These are phyloP conservation scores for Eudorina sp. DNA, from an alignment of 139 green algal species.

Conservation along the genomic window DNA sequence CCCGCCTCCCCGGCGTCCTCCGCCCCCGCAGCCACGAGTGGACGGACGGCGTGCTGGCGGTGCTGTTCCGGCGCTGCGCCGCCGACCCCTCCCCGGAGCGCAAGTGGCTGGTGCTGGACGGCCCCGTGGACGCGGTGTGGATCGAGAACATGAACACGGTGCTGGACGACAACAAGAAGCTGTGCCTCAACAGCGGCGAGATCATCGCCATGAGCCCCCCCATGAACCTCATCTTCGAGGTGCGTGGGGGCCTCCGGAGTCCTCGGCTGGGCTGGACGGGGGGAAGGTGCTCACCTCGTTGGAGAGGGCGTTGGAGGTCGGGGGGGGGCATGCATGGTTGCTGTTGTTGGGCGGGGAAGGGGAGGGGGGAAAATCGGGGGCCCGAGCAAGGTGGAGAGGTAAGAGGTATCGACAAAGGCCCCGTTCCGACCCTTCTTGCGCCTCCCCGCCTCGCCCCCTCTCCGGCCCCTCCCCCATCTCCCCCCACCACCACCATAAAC, in stretches of 20 bases:
- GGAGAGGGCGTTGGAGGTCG: not conserved
- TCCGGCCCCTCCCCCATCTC: not conserved
- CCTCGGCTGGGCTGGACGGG: not conserved
- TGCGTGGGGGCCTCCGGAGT: not conserved
- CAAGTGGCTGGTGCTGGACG: conserved; percentile 82
- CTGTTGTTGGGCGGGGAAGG: not conserved
- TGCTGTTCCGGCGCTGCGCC: conserved; percentile 71
- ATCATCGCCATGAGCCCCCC: conserved; percentile 68
- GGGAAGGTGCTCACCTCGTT: not conserved
- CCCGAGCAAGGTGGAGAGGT: too few species aligned
- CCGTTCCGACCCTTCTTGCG: too few species aligned
- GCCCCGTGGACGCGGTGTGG: conserved; percentile 84
- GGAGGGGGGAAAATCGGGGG: not conserved
- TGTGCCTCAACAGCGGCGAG: conserved; percentile 82
- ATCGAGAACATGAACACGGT: conserved; percentile 72
- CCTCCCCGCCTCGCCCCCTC: too few species aligned
- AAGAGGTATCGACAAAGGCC: too few species aligned
- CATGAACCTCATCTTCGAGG: conserved; percentile 62
- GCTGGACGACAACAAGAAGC: conserved; percentile 92
- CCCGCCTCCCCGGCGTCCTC: not conserved
- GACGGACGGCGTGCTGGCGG: conserved; percentile 80
- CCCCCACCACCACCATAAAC: too few species aligned
- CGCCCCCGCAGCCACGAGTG: conserved; percentile 73
- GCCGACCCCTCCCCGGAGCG: conserved; percentile 65
- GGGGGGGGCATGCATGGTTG: not conserved